These are phyloP conservation scores for Candida tropicalis DNA, from an alignment of 1,139 yeast species.

Conservation along the genomic window DNA sequence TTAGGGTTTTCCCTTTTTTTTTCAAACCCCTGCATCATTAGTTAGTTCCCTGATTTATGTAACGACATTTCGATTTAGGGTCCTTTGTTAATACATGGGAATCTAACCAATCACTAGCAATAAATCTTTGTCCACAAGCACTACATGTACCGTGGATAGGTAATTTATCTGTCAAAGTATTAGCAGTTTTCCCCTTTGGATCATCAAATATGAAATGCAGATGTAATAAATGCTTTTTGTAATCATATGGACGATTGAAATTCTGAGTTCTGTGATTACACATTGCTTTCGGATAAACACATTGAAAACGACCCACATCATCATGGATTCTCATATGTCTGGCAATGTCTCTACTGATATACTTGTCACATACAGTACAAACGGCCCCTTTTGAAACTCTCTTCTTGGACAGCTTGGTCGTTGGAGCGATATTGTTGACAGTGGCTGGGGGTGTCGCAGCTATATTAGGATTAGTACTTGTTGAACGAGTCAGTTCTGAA, in stretches of 20 bases:
- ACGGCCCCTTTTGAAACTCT: constrained; percentile 41
- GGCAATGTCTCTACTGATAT: constrained; percentile 46
- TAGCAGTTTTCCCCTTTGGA: constrained; percentile 44
- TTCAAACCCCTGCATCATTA: no score
- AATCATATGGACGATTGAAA: constrained; percentile 52
- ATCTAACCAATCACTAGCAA: constrained; percentile 47
- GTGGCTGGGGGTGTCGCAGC: constrained; percentile 8
- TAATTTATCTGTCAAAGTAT: constrained; percentile 46
- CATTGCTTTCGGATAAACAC: constrained; percentile 44
- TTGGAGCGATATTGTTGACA: neutral
- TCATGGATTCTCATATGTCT: constrained; percentile 51
- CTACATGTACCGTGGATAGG: constrained; percentile 42
- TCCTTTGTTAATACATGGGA: constrained; percentile 39
- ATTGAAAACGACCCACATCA: constrained; percentile 49
- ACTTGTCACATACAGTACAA: constrained; percentile 45
- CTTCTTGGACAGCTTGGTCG: constrained; percentile 23
- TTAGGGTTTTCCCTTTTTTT: no score
- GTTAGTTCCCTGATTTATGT: constrained; percentile 15
- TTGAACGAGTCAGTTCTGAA: constrained; percentile 12
- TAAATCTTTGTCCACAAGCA: constrained; percentile 39
- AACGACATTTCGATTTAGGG: constrained; percentile 24
- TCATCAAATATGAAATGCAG: constrained; percentile 49
- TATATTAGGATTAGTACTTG: constrained; percentile 11
- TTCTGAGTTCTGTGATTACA: constrained; percentile 50
- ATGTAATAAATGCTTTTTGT: constrained; percentile 49